Evolutionary conservation across 768 basidiomycete species (phyloP), one percentile per base, ranked within the genome.

Genomic region (Tricholoma saponaceum): DNA sequence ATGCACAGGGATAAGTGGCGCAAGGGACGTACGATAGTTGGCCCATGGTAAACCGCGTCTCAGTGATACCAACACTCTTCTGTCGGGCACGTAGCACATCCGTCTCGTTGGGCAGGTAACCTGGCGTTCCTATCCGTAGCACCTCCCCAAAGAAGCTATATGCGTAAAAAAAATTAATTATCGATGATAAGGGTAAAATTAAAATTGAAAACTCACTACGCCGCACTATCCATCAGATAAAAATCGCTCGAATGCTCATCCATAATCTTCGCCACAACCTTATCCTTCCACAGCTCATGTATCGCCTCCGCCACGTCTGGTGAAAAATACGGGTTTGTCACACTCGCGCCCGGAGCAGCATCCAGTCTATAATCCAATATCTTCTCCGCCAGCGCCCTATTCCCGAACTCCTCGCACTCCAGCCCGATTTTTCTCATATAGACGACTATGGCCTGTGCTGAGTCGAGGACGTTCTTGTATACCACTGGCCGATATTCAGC

Each of bases 221-320:
- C 79, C 0, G 95, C 95, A 22, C 86, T 90, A 67, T 97, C 95
- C 93, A 96, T 97, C 18, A 98, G 74, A 67, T 97, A 96, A 67
- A 96, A 97, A 57, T 95, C 88, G 68, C 78, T 84, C n/a, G 76
- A 76, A 60, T 86, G 84, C 59, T 80, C 79, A 64, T 81, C 79
- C 72, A 80, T 75, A n/a, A 83, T 70, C 55, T 76, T 78, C 2
- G 75, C 73, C 0, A 85, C 82, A 53, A 87, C 79, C 10, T 85
- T 83, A 66, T 91, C 89, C 55, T 83, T 80, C 85, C 86, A 87
- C 1, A 90, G 71, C 44, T 88, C 75, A 58, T 82, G 76, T 41
- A 90, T 87, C 6, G 88, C 86, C 26, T 82, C 75, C 1, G 87
- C 86, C 54, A 90, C 82, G 13, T 86, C 86, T n/a, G 79, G 70